These are phyloP conservation scores for Coemansia sp. DNA, from an alignment of 192 early-diverging fungal species.

Conservation along the genomic window DNA sequence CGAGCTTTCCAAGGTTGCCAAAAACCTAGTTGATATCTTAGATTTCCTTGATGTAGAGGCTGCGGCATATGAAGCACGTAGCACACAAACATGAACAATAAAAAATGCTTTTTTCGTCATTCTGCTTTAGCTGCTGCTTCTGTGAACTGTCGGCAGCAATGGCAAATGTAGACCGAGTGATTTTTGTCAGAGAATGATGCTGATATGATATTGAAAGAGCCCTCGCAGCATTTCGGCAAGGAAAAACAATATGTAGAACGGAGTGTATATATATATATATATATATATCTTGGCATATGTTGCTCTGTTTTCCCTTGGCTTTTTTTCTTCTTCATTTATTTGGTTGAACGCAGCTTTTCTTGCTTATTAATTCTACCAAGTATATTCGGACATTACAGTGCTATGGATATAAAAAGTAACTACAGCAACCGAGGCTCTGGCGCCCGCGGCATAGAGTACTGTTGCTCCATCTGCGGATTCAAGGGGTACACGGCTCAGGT, in stretches of 20 bases:
- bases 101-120: neutral
- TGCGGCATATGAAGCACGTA: neutral
- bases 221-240: too few relatives aligned
- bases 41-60: constrained; percentile 17
- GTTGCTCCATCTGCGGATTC: constrained; percentile 2
- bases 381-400: too few relatives aligned
- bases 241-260: too few relatives aligned
- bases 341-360: too few relatives aligned
- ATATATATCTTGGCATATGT: neutral
- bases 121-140: too few relatives aligned
- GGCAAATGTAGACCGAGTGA: too few relatives aligned
- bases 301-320: too few relatives aligned
- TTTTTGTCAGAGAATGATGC: neutral
- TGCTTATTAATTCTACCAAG: too few relatives aligned
- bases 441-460: neutral
- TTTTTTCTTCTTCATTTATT: neutral
- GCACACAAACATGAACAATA: neutral
- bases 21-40: constrained; percentile 24
- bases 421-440: neutral
- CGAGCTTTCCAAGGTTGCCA: constrained; percentile 21
- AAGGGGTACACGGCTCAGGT: neutral
- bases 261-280: neutral
- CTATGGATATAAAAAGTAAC: neutral
- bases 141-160: too few relatives aligned
- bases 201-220: too few relatives aligned